Base-by-base conservation (phyloP, 2,329 filamentous ascomycete species). In the Aspergillus fijiensis region DNA sequence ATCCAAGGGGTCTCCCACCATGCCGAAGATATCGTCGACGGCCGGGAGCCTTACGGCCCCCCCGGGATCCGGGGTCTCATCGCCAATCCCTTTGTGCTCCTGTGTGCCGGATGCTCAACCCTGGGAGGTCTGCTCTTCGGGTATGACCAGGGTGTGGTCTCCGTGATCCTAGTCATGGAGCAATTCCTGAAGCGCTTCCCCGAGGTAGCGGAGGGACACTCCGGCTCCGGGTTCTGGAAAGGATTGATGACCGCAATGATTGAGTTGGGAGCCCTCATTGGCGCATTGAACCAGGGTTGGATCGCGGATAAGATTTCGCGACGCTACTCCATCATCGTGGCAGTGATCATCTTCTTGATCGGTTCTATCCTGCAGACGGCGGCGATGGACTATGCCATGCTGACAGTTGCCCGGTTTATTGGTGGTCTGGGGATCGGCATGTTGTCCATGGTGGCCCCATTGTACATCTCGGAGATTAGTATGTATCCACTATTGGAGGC, bases 211-310 rank as follows among this genome's bases (percentile, higher is more conserved):
- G 70, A 69, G 6, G 74, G n/a, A 45, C 39, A 45, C 39, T 45
- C 77, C 7, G 74, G 74, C 5, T 70, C 73, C 5, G 75, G 76
- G 0, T 79, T 79, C 60, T 76, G 73, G 69, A 79, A 78, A 60
- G 77, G 77, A n/a, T 60, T 79, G 62, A 74, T 84, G 73, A 84
- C 82, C 9, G 82, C 82, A 3, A 84, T 84, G 81, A 80, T 85
- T 53, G 81, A 84, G 61, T 65, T 84, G 21, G 82, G 82, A n/a
- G 82, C 82, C 9, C 70, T 83, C 19, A 53, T 79, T 3, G 76
- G 79, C 55, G 79, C 79, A 3, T 57, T 81, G 21, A 80, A 79
- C 42, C 76, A 80, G 59, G 79, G 79, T 4, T 84, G 78, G 73
- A 75, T 84, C 39, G 82, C 82, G 1, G 82, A 85, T 61, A 80